These are phyloP conservation scores for Vaccinium macrocarpon DNA, from an alignment of 148 eudicot genomes.

Conservation along the genomic window DNA sequence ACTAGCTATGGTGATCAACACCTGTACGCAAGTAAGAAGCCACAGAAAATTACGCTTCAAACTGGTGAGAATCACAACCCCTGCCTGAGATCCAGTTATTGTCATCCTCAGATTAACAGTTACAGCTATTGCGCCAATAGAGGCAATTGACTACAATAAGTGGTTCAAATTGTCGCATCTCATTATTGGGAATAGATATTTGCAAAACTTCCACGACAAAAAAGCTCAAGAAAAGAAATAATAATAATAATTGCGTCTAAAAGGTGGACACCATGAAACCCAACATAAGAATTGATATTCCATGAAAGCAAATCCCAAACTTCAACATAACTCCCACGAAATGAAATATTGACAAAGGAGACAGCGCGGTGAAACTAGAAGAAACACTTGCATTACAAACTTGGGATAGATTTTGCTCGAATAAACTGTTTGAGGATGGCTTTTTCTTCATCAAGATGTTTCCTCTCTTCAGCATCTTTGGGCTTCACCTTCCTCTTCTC, in stretches of 20 bases:
- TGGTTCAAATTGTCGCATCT: neutral
- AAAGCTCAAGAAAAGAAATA: neutral
- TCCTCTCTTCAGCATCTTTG: conserved; percentile 68
- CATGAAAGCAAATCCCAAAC: conserved; percentile 2
- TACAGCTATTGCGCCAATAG: neutral
- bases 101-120: neutral
- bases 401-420: conserved; percentile 69
- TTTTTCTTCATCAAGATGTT: conserved; percentile 78
- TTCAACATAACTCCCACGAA: neutral
- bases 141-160: neutral
- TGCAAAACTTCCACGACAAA: neutral
- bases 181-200: neutral
- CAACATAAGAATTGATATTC: neutral
- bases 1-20: neutral
- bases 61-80: neutral
- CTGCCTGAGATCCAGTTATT: neutral
- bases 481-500: conserved; percentile 91
- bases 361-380: neutral
- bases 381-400: conserved; percentile 27
- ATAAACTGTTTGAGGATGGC: conserved; percentile 85
- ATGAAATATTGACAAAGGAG: neutral
- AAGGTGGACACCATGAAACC: neutral
- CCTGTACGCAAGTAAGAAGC: neutral
- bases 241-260: neutral
- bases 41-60: neutral